phyloP scores from a whole-genome alignment of 2,329 filamentous ascomycete genomes.

The Penicillium corylophilum region DNA sequence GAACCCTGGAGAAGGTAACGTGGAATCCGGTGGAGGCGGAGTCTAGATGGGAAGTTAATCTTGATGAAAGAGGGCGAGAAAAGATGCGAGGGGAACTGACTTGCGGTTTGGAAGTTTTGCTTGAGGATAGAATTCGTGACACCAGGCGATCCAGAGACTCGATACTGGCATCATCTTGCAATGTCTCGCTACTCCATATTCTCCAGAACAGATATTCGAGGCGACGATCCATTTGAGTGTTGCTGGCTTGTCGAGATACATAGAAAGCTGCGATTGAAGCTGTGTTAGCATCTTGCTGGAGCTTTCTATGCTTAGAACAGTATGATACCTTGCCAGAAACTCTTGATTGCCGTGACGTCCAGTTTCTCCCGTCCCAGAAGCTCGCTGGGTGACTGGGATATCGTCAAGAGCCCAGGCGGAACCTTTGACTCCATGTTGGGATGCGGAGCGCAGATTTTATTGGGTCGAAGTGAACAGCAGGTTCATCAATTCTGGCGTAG shows the following conservation, averaged over 20 bases:
- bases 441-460: not conserved
- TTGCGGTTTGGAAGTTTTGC: not conserved
- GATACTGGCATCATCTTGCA: constrained; percentile 39
- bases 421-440: constrained; percentile 39
- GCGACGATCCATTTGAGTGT: constrained; percentile 42
- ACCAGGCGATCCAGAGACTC: constrained; percentile 46
- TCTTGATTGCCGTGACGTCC: constrained; percentile 42
- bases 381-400: constrained; percentile 38
- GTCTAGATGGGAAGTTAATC: not conserved
- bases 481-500: not conserved
- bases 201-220: constrained; percentile 56
- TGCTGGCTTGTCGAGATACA: constrained; percentile 44
- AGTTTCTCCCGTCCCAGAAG: constrained; percentile 38
- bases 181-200: constrained; percentile 46
- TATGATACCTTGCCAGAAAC: constrained; percentile 50
- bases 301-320: not conserved
- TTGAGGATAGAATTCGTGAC: constrained; percentile 39
- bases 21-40: not conserved
- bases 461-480: not conserved
- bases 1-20: not conserved
- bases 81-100: not conserved
- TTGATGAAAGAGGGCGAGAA: not conserved
- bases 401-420: constrained; percentile 44
- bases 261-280: constrained; percentile 43
- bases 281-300: not conserved